Conservation (phyloP, 1,284 basidiomycete genomes). For the Heliocybe sulcata region DNA sequence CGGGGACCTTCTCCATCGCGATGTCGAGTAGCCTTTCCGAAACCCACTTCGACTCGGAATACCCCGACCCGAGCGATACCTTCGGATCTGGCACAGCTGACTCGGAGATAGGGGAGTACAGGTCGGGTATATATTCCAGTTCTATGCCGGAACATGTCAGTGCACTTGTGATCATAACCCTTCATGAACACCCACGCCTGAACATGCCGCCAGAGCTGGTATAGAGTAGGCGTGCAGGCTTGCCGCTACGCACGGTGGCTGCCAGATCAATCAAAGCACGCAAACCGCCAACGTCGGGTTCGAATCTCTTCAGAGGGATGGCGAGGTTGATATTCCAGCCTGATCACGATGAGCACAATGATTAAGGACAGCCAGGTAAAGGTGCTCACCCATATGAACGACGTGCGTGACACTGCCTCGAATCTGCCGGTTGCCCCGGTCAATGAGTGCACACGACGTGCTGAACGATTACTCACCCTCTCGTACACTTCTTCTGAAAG, state of each 20-base stretch:
- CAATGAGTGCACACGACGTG: slow-evolving; percentile 9
- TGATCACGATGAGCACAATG: slow-evolving; percentile 7
- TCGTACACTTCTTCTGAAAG: slow-evolving; percentile 14
- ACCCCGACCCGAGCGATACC: slow-evolving; percentile 15
- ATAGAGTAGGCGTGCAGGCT: slow-evolving; percentile 17
- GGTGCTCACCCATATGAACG: slow-evolving; percentile 15
- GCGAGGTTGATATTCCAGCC: slow-evolving; percentile 17
- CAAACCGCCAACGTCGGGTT: slow-evolving; percentile 17
- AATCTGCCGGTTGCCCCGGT: slow-evolving; percentile 10
- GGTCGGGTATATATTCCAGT: not conserved
- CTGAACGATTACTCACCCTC: slow-evolving; percentile 15
- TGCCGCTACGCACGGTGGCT: slow-evolving; percentile 12
- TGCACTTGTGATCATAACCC: not conserved
- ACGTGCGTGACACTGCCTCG: slow-evolving; percentile 16
- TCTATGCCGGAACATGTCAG: not conserved
- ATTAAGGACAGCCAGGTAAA: not conserved
- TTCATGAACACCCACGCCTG: slow-evolving; percentile 11
- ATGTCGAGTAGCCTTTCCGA: slow-evolving; percentile 15
- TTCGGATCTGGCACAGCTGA: slow-evolving; percentile 9
- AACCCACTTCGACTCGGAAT: slow-evolving; percentile 20
- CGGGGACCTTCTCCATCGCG: slow-evolving; percentile 10
- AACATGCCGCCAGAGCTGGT: slow-evolving; percentile 19
- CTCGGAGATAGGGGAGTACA: slow-evolving; percentile 6
- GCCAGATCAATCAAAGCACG: slow-evolving; percentile 19
- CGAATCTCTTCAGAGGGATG: slow-evolving; percentile 16